Base-by-base conservation (phyloP, 805 yeast species). In the Candida bentonensis region DNA sequence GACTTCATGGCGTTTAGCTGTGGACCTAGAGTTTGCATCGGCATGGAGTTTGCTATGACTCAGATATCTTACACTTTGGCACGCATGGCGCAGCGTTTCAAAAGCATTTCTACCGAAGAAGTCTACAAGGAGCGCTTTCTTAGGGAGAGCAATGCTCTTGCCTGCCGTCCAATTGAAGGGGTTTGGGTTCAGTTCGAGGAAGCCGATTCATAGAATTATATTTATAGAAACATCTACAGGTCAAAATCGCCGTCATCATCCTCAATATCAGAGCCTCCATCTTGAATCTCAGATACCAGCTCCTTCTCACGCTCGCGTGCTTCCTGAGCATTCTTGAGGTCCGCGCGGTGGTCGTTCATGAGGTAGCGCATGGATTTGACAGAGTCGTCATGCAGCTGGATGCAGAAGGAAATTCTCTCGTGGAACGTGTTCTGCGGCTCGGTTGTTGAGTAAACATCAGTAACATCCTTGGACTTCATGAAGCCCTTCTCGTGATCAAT, bases 281-380 rank as follows among this genome's bases (percentile, higher is more conserved):
- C 70, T 49, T 66, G 68, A 43, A 66, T 61, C 55, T 65, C 70
- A 23, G 63, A 59, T 22, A 66, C 71, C 25, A 67, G 61, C 52
- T 67, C 72, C 50, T 66, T 74, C 49, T 74, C 80, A 40, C 77
- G 64, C 53, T 74, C 78, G 17, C 78, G 67, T 3, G 76, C 74
- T 54, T 74, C 77, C 45, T 72, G 67, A 42, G 72, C 78, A 21
- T 59, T 62, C 56, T 72, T 72, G 46, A 71, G 59, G 48, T 74
- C 79, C 20, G 62, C 64, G 41, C 73, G 61, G 51, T 72, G 72
- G 42, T 69, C 69, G 44, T 71, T 69, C 65, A 57, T 53, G 28
- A 96, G 95, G 64, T 85, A 92, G 56, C 96, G 76, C 96, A 92
- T 86, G 5, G 95, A 86, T 65, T 85, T 83, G 47, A 89, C 94